Evolutionary conservation across 2,329 filamentous ascomycete genomes (phyloP).

Genomic region (Colletotrichum noveboracense): DNA sequence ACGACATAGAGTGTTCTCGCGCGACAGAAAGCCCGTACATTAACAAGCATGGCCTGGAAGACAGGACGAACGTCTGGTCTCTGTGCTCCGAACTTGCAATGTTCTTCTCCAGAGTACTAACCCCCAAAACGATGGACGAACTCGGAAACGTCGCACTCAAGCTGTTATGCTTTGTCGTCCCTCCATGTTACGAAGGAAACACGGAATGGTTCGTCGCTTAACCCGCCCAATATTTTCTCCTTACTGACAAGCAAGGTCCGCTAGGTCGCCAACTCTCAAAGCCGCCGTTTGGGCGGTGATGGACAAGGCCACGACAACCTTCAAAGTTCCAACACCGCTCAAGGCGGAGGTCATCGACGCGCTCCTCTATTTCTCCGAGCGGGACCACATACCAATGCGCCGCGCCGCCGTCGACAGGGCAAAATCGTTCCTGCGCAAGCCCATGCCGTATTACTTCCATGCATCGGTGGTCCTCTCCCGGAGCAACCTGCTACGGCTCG

Average conservation of each 20-base stretch:
- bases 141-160: constrained; percentile 25
- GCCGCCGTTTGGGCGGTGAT: constrained; percentile 31
- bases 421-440: constrained; percentile 26
- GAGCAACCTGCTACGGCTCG: constrained; percentile 33
- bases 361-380: constrained; percentile 34
- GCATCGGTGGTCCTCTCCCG: constrained; percentile 34
- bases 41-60: constrained; percentile 19
- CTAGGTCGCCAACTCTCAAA: constrained; percentile 29
- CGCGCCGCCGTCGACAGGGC: constrained; percentile 28
- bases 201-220: constrained; percentile 27
- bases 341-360: constrained; percentile 29
- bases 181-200: constrained; percentile 37
- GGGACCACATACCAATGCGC: constrained; percentile 31
- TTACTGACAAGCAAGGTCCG: background rate
- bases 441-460: constrained; percentile 36
- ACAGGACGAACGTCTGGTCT: constrained; percentile 24
- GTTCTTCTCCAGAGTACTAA: background rate
- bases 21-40: constrained; percentile 20
- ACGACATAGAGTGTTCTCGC: constrained; percentile 13
- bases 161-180: constrained; percentile 32
- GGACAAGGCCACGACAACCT: constrained; percentile 15
- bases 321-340: constrained; percentile 19
- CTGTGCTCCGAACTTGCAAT: constrained; percentile 16
- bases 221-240: rapidly evolving
- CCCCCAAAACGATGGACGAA: constrained; percentile 23